These are phyloP conservation scores for Candolleomyces efflorescens DNA, from an alignment of 768 basidiomycete species.

Conservation along the genomic window DNA sequence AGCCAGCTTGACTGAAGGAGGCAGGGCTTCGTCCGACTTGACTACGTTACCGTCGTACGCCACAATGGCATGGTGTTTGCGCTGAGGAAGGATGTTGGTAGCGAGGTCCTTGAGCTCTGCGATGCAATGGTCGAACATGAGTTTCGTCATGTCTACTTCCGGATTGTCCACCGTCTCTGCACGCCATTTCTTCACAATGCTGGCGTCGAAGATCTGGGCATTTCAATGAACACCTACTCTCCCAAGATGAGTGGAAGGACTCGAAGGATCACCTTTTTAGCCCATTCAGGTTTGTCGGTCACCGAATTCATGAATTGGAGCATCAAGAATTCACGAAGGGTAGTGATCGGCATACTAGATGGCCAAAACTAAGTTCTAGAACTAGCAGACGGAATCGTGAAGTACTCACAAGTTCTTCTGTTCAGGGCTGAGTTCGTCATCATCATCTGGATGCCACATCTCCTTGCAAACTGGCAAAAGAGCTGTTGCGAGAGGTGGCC, in stretches of 20 bases:
- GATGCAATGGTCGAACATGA: conserved; percentile 20
- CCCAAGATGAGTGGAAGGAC: background rate
- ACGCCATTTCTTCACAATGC: conserved; percentile 12
- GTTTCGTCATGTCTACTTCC: background rate
- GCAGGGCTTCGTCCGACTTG: conserved; percentile 26
- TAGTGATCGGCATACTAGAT: conserved; percentile 17
- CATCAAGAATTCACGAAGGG: conserved; percentile 30
- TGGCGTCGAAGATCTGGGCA: conserved; percentile 17
- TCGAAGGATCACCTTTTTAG: conserved; percentile 21
- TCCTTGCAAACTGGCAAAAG: background rate
- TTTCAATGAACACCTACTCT: conserved; percentile 5
- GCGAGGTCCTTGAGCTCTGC: conserved; percentile 19
- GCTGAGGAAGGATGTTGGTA: conserved; percentile 4
- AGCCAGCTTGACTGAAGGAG: conserved; percentile 11
- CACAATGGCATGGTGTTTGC: conserved; percentile 11
- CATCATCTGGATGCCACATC: background rate
- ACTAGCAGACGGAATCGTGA: background rate
- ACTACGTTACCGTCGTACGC: conserved; percentile 18
- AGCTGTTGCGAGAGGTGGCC: background rate
- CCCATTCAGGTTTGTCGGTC: conserved; percentile 31
- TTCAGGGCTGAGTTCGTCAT: too few relatives aligned
- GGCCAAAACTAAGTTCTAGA: background rate
- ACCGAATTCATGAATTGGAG: conserved; percentile 30
- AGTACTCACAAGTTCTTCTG: background rate
- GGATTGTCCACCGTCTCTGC: conserved; percentile 10